These are phyloP conservation scores for Hippophae tibetana DNA, from an alignment of 306 rosid species.

Conservation along the genomic window DNA sequence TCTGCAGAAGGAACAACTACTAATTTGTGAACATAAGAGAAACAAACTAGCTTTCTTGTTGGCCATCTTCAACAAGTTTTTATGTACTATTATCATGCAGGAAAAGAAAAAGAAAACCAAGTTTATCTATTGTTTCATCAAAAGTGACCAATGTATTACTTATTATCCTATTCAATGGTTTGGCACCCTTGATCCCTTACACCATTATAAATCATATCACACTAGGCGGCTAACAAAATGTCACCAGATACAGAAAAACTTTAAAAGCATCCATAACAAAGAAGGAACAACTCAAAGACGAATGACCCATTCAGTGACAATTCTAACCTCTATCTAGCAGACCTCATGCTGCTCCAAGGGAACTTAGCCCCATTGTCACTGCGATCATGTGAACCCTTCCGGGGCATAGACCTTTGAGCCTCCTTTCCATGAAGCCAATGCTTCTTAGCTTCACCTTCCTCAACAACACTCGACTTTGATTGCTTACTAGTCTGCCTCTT, in stretches of 20 bases:
- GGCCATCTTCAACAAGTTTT: too few species aligned
- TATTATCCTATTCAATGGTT: too few species aligned
- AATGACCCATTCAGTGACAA: not conserved
- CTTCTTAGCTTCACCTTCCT: conserved; percentile 36
- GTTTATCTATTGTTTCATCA: too few species aligned
- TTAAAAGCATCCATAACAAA: too few species aligned
- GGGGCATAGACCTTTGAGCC: conserved; percentile 3
- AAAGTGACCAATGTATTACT: too few species aligned
- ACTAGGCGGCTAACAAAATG: too few species aligned
- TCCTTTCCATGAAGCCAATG: conserved; percentile 68
- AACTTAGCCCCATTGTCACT: conserved; percentile 38
- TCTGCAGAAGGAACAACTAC: not conserved
- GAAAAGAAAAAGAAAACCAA: too few species aligned
- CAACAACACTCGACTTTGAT: conserved; percentile 37
- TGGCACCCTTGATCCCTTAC: too few species aligned
- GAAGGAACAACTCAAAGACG: not conserved
- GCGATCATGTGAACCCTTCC: conserved; percentile 17
- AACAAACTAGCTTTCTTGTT: not conserved
- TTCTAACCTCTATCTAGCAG: conserved; percentile 10
- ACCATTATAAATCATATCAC: too few species aligned
- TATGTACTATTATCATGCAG: too few species aligned
- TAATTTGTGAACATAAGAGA: not conserved
- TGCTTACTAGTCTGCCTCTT: conserved; percentile 37
- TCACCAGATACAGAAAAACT: too few species aligned
- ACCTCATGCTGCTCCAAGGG: conserved; percentile 74